phyloP scores from a whole-genome alignment of 805 yeast genomes.

The Sugiyamaella marilandica region DNA sequence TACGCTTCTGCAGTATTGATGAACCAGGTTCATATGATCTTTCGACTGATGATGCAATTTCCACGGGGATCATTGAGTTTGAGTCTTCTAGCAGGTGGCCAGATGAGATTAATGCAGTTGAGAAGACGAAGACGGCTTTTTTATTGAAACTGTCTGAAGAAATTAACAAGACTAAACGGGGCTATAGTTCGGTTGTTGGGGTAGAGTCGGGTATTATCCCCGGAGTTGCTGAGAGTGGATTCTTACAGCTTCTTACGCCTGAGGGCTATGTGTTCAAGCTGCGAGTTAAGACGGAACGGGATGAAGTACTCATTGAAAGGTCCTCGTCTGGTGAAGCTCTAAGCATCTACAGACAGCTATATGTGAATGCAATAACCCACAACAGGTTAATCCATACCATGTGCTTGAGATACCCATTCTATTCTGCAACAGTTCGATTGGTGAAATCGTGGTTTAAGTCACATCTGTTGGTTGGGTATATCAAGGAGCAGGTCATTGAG shows the following conservation, averaged over 20 bases:
- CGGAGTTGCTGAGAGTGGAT: conserved; percentile 28
- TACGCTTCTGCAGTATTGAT: conserved; percentile 69
- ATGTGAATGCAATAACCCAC: conserved; percentile 68
- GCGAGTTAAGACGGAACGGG: conserved; percentile 77
- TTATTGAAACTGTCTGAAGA: conserved; percentile 60
- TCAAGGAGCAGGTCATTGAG: conserved; percentile 77
- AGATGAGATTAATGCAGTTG: conserved; percentile 77
- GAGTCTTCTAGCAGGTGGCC: conserved; percentile 96
- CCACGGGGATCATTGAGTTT: conserved; percentile 76
- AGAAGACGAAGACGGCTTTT: conserved; percentile 87
- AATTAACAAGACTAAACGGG: conserved; percentile 40
- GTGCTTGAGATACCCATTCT: conserved; percentile 65
- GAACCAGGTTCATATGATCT: conserved; percentile 77
- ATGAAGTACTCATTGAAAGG: conserved; percentile 60
- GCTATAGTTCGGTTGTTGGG: conserved; percentile 55
- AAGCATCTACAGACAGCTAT: conserved; percentile 44
- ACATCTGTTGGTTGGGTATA: conserved; percentile 67
- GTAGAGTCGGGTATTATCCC: conserved; percentile 46
- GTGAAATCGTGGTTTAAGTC: conserved; percentile 88
- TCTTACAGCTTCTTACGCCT: conserved; percentile 57
- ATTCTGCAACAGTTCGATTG: conserved; percentile 74
- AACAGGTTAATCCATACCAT: conserved; percentile 71
- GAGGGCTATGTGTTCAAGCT: conserved; percentile 85
- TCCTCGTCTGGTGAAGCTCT: conserved; percentile 23
- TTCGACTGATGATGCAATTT: conserved; percentile 41